Evolutionary conservation across 108 stramenopile genomes (phyloP).

Genomic region (Cyclostephanos tholiformis): DNA sequence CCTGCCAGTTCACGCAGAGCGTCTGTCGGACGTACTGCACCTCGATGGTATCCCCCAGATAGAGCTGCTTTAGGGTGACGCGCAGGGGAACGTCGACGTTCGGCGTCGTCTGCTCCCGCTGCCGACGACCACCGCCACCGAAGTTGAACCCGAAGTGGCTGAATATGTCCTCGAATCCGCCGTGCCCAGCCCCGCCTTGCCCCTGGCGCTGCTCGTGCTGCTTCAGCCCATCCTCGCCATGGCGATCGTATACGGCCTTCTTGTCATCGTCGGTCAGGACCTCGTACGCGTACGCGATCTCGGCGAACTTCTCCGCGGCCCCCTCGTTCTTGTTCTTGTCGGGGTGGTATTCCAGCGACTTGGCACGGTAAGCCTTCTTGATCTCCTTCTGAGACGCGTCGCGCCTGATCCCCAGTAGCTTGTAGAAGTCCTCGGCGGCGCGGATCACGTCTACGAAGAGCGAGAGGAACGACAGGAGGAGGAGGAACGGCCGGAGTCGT

Average conservation of each 20-base stretch:
- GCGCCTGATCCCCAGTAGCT: constrained; percentile 74
- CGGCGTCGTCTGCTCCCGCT: constrained; percentile 87
- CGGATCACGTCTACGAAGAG: constrained; percentile 20
- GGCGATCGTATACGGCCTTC: constrained; percentile 91
- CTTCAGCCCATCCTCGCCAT: constrained; percentile 97
- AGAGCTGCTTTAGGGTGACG: constrained; percentile 92
- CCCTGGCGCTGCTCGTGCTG: constrained; percentile 83
- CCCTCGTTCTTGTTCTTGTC: constrained; percentile 96
- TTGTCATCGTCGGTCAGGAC: constrained; percentile 95
- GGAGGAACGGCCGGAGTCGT: not conserved
- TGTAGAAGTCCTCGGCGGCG: constrained; percentile 71
- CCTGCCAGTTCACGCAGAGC: constrained; percentile 91
- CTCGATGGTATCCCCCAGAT: constrained; percentile 90
- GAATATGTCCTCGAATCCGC: constrained; percentile 80
- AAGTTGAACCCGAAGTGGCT: constrained; percentile 77
- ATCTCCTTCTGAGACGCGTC: constrained; percentile 82
- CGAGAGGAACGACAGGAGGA: constrained; percentile 22
- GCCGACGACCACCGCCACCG: constrained; percentile 72
- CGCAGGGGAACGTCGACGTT: constrained; percentile 91
- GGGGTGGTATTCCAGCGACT: constrained; percentile 92
- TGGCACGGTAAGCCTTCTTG: constrained; percentile 95
- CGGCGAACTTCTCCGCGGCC: constrained; percentile 91
- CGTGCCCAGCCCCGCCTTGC: constrained; percentile 77
- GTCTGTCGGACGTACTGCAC: constrained; percentile 91
- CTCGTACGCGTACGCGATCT: constrained; percentile 97